Evolutionary conservation across 2,329 filamentous ascomycete genomes (phyloP).

Genomic region (Xylaria sp.): DNA sequence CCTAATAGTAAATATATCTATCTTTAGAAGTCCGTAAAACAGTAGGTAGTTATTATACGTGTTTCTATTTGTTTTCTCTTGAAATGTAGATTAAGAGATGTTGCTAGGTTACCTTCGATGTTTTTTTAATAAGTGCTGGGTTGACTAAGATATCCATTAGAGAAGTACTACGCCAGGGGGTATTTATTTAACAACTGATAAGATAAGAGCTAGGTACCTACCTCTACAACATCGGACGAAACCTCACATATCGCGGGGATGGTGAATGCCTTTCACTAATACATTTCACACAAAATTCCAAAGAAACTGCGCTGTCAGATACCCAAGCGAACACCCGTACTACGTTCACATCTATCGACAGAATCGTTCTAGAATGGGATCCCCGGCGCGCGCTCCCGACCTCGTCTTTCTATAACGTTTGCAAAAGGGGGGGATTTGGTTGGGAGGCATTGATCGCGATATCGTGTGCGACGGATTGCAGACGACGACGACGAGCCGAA

Average conservation of each 20-base stretch:
- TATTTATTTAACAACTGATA: constrained; percentile 14
- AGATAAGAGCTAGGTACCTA: constrained; percentile 24
- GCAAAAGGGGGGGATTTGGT: background rate
- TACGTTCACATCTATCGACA: background rate
- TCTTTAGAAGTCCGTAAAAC: background rate
- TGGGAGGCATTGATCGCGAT: background rate
- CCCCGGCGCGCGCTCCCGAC: constrained; percentile 3
- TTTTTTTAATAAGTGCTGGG: too few species aligned
- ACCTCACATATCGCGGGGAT: constrained; percentile 10
- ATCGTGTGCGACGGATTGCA: background rate
- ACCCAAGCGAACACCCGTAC: background rate
- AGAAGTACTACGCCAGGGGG: background rate
- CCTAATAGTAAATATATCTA: background rate
- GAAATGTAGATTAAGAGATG: background rate
- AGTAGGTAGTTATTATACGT: background rate
- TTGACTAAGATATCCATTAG: too few species aligned
- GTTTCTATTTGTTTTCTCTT: background rate
- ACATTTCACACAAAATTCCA: background rate
- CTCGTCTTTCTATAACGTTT: constrained; percentile 19
- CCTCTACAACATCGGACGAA: background rate
- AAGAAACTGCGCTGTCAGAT: background rate
- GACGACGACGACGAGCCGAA: background rate
- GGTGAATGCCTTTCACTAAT: background rate
- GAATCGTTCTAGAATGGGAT: constrained; percentile 18
- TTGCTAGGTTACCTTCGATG: background rate